phyloP scores from a whole-genome alignment of 345 rosid species.

The Mallotus nudiflorus region DNA sequence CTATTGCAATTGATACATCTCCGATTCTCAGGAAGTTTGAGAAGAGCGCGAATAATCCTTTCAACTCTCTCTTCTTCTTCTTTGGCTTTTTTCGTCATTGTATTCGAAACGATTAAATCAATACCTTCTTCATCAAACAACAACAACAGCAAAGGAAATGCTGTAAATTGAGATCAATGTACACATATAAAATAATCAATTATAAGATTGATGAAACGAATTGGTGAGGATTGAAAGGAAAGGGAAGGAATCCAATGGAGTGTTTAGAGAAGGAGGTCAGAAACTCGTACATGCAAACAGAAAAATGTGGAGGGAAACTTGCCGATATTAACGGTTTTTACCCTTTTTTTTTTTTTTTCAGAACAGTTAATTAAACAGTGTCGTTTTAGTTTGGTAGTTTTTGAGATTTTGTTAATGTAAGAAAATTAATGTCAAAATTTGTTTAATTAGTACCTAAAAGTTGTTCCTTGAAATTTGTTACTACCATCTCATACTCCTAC shows the following conservation, averaged over 20 bases:
- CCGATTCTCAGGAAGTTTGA: conserved; percentile 75
- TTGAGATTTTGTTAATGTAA: no score
- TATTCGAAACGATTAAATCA: no score
- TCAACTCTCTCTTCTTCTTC: conserved; percentile 80
- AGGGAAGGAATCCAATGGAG: neutral
- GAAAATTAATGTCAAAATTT: no score
- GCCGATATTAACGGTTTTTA: conserved; percentile 32
- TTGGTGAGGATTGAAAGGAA: neutral
- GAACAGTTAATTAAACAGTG: neutral
- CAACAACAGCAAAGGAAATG: neutral
- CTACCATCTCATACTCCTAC: no score
- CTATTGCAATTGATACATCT: conserved; percentile 83
- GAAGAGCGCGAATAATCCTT: conserved; percentile 62
- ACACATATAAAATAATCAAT: neutral
- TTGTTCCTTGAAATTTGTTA: no score
- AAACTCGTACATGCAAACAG: conserved; percentile 1
- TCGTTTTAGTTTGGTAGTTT: no score
- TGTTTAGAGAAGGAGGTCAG: conserved; percentile 1
- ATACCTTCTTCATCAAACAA: no score
- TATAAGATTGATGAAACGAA: neutral
- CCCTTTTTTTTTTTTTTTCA: no score
- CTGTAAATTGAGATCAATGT: neutral
- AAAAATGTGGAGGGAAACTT: conserved; percentile 34
- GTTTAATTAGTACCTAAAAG: no score
- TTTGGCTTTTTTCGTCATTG: conserved; percentile 54